Base-by-base conservation (phyloP, 1,284 basidiomycete species). In the Pseudozyma flocculosa region DNA sequence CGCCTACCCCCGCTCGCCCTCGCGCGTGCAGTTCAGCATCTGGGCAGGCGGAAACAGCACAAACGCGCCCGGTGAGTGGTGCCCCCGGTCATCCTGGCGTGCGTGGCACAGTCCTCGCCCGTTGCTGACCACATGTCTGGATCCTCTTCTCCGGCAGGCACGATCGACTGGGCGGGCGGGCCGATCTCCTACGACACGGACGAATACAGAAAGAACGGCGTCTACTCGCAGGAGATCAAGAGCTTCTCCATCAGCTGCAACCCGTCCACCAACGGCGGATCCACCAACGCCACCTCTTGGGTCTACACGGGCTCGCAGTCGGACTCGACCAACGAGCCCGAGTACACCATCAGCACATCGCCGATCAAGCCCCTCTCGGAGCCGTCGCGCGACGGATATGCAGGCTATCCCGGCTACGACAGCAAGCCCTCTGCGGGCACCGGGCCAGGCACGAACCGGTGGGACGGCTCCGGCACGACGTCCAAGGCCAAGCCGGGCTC, bases 201-300 rank as follows among this genome's bases (percentile, higher is more conserved):
- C 19, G 50, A 54, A 41, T 76, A 75, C 59, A 48, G 48, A 30
- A 18, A 50, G 34, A 46, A 67, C 3, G 74, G 74, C 23, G 75
- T 58, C 50, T 75, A 69, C 41, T 55, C 68, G 40, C 70, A 70
- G 26, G 74, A 76, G 55, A 55, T 75, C 36, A 55, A 57, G 43
- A 54, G 58, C 19, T 56, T 74, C 50, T 44, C 38, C 21, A 52
- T 75, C 15, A 43, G 46, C 13, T 76, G 74, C 44, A 59, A 52
- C 22, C 4, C 32, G 8, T 13, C 15, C 32, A 34, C 32, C 10
- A 13, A 34, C 32, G 14, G 32, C 15, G 15, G 15, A 5, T 5
- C 21, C 19, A 39, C 61, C 13, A 44, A 45, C 22, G 39, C 54
- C 21, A 73, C 70, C 9, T 65, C 68, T n/a, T 76, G 56, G 45